Percentiles rank a stretch among this genome's conserved stretches.
Evolutionary conservation across 306 rosid genomes (phyloP).

Genomic region (Rosa rugosa): DNA sequence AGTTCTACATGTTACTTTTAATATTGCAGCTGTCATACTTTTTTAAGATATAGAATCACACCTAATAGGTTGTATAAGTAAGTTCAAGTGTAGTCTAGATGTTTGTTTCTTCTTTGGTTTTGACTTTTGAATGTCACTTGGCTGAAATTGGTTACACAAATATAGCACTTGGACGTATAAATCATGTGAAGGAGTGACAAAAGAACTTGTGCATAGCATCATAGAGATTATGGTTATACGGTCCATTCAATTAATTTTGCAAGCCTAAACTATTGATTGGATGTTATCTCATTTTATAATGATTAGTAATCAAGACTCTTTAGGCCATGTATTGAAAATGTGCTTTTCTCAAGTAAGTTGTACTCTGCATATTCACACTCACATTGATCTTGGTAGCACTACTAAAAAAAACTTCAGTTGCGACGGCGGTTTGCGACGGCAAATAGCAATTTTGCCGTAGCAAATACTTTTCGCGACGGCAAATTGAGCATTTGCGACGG

Average conservation of each 20-base stretch:
- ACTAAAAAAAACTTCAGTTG: too few relatives aligned
- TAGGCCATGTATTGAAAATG: background rate
- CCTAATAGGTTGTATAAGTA: background rate
- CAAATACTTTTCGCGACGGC: too few relatives aligned
- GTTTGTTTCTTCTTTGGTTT: background rate
- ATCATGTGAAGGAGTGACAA: background rate
- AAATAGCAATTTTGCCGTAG: too few relatives aligned
- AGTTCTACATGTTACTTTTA: slow-evolving; percentile 34
- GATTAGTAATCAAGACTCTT: background rate
- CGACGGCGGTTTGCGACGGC: too few relatives aligned
- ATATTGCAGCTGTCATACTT: background rate
- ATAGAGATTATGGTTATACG: background rate
- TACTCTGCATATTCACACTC: background rate
- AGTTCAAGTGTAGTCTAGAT: background rate
- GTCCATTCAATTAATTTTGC: background rate
- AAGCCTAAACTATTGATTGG: background rate
- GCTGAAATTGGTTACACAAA: background rate
- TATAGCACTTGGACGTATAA: background rate
- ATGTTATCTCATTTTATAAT: background rate
- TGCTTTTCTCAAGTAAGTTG: background rate
- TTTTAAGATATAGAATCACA: background rate
- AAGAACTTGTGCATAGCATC: background rate
- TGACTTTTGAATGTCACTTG: background rate
- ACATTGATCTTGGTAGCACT: background rate
- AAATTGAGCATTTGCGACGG: too few relatives aligned